Percentiles rank a stretch among this genome's conserved stretches.
phyloP scores from a whole-genome alignment of 495 filamentous ascomycete species.

The Elaphomyces granulatus region DNA sequence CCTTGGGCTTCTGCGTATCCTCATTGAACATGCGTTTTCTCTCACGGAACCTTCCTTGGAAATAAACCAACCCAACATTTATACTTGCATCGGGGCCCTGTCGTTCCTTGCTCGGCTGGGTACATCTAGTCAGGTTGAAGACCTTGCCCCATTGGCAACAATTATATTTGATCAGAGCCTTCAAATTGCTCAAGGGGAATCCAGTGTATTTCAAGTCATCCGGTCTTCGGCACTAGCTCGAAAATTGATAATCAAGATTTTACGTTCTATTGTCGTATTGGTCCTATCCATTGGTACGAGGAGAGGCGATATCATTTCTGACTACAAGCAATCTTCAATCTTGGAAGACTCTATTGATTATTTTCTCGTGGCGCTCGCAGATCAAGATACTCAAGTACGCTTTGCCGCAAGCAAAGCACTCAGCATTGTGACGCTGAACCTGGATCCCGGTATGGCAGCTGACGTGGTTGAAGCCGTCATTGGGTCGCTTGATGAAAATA shows the following conservation, averaged over 20 bases:
- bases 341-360: slow-evolving; percentile 50
- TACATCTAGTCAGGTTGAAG: slow-evolving; percentile 36
- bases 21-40: slow-evolving; percentile 54
- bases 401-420: slow-evolving; percentile 87
- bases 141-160: slow-evolving; percentile 36
- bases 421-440: slow-evolving; percentile 64
- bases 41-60: slow-evolving; percentile 30
- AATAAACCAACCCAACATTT: slow-evolving; percentile 29
- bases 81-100: slow-evolving; percentile 56
- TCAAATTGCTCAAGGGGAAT: slow-evolving; percentile 22
- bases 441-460: slow-evolving; percentile 63
- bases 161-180: slow-evolving; percentile 37
- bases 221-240: slow-evolving; percentile 58
- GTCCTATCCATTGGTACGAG: slow-evolving; percentile 34
- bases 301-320: slow-evolving; percentile 21
- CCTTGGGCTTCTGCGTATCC: slow-evolving; percentile 47
- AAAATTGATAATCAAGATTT: slow-evolving; percentile 69
- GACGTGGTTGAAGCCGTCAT: slow-evolving; percentile 80
- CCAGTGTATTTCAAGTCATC: slow-evolving; percentile 32
- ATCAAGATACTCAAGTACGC: slow-evolving; percentile 79
- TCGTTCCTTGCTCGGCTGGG: slow-evolving; percentile 65
- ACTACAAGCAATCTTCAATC: slow-evolving; percentile 32
- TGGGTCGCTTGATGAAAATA: slow-evolving; percentile 57
- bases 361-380: slow-evolving; percentile 52
- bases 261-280: slow-evolving; percentile 54